Evolutionary conservation across 1,139 yeast genomes (phyloP).

Genomic region (Lodderomyces jiufengensis): DNA sequence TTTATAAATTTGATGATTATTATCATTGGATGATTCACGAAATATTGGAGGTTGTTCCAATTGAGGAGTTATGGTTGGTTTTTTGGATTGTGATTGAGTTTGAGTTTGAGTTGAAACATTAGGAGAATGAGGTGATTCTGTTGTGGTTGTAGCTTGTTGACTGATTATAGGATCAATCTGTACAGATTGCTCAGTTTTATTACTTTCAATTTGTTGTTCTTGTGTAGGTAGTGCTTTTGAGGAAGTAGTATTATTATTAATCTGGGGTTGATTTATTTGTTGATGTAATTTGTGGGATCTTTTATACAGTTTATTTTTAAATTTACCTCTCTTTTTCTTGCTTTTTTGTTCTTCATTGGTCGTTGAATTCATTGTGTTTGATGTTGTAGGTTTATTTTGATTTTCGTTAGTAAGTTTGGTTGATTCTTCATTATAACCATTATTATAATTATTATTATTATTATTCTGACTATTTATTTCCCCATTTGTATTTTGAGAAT

Average conservation of each 20-base stretch:
- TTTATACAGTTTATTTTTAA: not conserved
- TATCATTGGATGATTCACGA: not conserved
- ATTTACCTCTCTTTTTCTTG: not conserved
- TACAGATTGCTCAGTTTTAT: not conserved
- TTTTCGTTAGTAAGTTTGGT: not conserved
- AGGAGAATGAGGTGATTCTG: slow-evolving; percentile 2
- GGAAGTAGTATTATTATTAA: too few relatives aligned
- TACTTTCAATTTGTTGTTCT: not conserved
- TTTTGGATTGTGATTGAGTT: slow-evolving; percentile 4
- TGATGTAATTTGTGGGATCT: not conserved
- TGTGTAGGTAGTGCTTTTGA: too few relatives aligned
- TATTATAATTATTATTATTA: not conserved
- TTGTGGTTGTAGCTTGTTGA: not conserved
- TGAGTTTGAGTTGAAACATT: slow-evolving; percentile 1
- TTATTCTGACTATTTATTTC: slow-evolving; percentile 1
- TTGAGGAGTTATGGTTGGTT: slow-evolving; percentile 1
- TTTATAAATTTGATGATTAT: slow-evolving; percentile 6
- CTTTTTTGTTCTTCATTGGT: not conserved
- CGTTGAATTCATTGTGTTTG: not conserved
- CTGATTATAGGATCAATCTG: not conserved
- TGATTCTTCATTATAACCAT: not conserved
- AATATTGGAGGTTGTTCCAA: not conserved
- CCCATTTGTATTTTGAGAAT: slow-evolving; percentile 1
- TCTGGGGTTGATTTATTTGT: not conserved
- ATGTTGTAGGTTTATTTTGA: not conserved